Base-by-base conservation (phyloP, 345 rosid genomes). In the Lepidium africanum region DNA sequence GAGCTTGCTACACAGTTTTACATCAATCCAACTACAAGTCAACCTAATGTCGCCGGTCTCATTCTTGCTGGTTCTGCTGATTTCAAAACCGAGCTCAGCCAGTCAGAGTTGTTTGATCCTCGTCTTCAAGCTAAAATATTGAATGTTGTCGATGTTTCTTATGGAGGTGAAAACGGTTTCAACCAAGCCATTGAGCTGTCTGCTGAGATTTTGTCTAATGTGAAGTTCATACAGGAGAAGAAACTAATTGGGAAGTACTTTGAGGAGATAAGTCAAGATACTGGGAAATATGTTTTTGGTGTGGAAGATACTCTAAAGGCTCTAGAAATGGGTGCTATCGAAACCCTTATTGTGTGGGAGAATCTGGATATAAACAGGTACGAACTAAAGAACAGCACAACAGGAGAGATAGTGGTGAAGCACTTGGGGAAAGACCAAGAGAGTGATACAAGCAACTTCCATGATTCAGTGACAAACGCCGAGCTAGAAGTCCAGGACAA, bases 61-160 rank as follows among this genome's bases (percentile, higher is more conserved):
- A 92, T 92, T 8, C 96, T 92, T 60, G 98, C 96, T 76, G 98
- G 98, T 75, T 92, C 94, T 7, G 98, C 94, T 56, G 96, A 86
- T 77, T 92, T 89, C 83, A 92, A 92, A 76, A 92, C 96, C 6
- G 96, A 92, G 82, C 85, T 92, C 27, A 89, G 96, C 63, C 95
- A 92, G 63, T 92, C 98, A 15, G 98, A 92, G 76, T 68, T 92
- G 96, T 92, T 89, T 78, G 98, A 92, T 72, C 95, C 96, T 80
- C 95, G 95, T 66, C 86, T 92, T 21, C 98, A 92, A 72, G 92
- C 98, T 15, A 92, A 92, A 78, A 92, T 92, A 36, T 63, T 92
- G 76, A 92, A 92, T 16, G 95, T 89, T 0, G 96, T 89, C 8
- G 98, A 92, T 78, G 96, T 92, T 30, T 92, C 98, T 10, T 92